Base-by-base conservation (phyloP, 1,284 basidiomycete genomes). In the Acaromyces ingoldii region DNA sequence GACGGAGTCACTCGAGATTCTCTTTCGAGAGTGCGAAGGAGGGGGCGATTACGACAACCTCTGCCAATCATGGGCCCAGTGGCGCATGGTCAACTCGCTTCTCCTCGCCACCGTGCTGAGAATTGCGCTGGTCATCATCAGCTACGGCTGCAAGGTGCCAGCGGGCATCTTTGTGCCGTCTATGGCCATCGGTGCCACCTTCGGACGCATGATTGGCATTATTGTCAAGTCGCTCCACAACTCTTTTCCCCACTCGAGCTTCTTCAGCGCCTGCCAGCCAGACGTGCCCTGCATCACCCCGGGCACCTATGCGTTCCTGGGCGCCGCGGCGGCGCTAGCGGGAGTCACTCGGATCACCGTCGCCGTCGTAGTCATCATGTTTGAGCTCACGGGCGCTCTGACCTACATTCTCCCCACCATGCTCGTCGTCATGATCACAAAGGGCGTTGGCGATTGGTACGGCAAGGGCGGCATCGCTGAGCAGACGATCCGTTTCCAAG, bases 361-460 rank as follows among this genome's bases (percentile, higher is more conserved):
- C 7, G 92, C 90, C 1, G 81, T 96, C 45, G 91, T 90, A 1
- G 92, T 97, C 49, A 97, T 97, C 77, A 91, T 96, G 83, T 89
- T 96, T 69, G 93, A 97, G 76, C 81, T 98, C n/a, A 99, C 95
- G 1, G 95, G 95, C 7, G 93, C 95, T 1, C 77, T 98, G 65
- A 97, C 91, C 10, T 98, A 99, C 76, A 95, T 98, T 64, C 78
- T 99, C 25, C 95, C 95, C 0, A 95, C 91, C 3, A 99, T 99
- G 95, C 91, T 99, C 67, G 91, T 96, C 0, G 81, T 97, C 22
- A 80, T 97, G 31, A 91, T 95, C 30, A 96, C 95, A 13, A 98
- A 97, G 77, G 90, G 91, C 6, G 91, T 98, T 11, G 89, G 89
- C n/a, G 95, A 99, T 72, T 87, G 90, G 65, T 82, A 97, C 42